Conservation (phyloP, 495 filamentous ascomycete genomes). For the Neohortaea acidophila region DNA sequence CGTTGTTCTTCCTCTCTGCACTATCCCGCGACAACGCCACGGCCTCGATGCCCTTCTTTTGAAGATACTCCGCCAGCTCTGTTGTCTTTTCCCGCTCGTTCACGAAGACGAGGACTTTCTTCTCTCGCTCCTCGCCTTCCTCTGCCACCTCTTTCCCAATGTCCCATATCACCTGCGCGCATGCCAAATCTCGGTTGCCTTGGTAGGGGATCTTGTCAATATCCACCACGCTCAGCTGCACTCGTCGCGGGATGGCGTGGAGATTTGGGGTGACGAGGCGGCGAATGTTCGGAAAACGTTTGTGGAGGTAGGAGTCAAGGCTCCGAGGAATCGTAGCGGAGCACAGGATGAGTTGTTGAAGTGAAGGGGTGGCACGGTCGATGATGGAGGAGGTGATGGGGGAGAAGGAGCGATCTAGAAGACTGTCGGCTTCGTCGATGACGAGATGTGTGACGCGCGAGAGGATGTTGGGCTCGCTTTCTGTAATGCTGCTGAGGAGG, state of each 20-base stretch:
- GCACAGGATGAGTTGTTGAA: slow-evolving; percentile 84
- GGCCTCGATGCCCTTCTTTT: slow-evolving; percentile 74
- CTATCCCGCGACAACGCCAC: slow-evolving; percentile 70
- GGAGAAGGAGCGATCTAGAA: slow-evolving; percentile 82
- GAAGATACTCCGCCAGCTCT: slow-evolving; percentile 65
- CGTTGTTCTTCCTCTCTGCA: slow-evolving; percentile 50
- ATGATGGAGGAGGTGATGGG: slow-evolving; percentile 68
- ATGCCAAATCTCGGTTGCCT: slow-evolving; percentile 79
- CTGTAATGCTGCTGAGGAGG: slow-evolving; percentile 67
- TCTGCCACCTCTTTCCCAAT: slow-evolving; percentile 66
- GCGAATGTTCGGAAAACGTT: slow-evolving; percentile 63
- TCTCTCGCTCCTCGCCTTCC: slow-evolving; percentile 36
- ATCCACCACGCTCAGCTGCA: slow-evolving; percentile 87
- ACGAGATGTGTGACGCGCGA: slow-evolving; percentile 75
- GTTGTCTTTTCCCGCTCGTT: slow-evolving; percentile 85
- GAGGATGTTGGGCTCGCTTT: slow-evolving; percentile 75
- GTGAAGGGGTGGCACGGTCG: slow-evolving; percentile 55
- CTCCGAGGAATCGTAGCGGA: slow-evolving; percentile 89
- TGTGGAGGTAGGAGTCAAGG: slow-evolving; percentile 66
- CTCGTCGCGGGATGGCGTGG: slow-evolving; percentile 85
- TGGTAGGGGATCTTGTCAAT: slow-evolving; percentile 76
- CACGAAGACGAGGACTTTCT: slow-evolving; percentile 89
- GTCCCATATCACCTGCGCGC: slow-evolving; percentile 84
- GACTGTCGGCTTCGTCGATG: slow-evolving; percentile 87
- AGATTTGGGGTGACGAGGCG: slow-evolving; percentile 87